Percentiles rank a stretch among this genome's conserved stretches.
phyloP scores from a whole-genome alignment of 805 yeast species.

The Metschnikowia vanudenii region DNA sequence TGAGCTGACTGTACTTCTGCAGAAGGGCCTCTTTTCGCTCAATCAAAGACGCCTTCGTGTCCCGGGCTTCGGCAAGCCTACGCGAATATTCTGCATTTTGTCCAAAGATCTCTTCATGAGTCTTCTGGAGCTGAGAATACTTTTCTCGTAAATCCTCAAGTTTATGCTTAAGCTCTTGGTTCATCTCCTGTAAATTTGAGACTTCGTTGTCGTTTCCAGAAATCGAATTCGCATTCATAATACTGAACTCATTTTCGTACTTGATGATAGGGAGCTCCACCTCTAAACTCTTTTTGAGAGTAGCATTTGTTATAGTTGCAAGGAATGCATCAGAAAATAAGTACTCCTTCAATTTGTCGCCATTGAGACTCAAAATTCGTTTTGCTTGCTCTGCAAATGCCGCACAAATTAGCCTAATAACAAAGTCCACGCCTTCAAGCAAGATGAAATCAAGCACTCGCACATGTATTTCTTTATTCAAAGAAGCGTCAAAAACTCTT shows the following conservation, averaged over 20 bases:
- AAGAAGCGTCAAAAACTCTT: neutral
- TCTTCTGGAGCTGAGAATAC: constrained; percentile 29
- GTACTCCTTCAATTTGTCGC: constrained; percentile 22
- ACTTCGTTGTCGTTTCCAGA: constrained; percentile 39
- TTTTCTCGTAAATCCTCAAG: constrained; percentile 29
- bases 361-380: constrained; percentile 20
- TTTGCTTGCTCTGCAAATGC: constrained; percentile 20
- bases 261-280: constrained; percentile 15
- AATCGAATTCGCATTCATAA: constrained; percentile 38
- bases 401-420: constrained; percentile 29
- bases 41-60: constrained; percentile 21
- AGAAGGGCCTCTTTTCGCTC: constrained; percentile 19
- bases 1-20: constrained; percentile 29
- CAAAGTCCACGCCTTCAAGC: constrained; percentile 40
- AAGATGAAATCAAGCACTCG: constrained; percentile 35
- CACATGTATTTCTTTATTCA: constrained; percentile 2
- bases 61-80: constrained; percentile 22
- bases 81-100: constrained; percentile 31
- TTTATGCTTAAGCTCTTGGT: constrained; percentile 31
- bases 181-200: constrained; percentile 36
- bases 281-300: constrained; percentile 4
- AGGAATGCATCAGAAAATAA: constrained; percentile 7
- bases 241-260: constrained; percentile 21
- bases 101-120: constrained; percentile 36
- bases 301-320: neutral